phyloP scores from a whole-genome alignment of 495 filamentous ascomycete species.

The Neurospora sublineolata region DNA sequence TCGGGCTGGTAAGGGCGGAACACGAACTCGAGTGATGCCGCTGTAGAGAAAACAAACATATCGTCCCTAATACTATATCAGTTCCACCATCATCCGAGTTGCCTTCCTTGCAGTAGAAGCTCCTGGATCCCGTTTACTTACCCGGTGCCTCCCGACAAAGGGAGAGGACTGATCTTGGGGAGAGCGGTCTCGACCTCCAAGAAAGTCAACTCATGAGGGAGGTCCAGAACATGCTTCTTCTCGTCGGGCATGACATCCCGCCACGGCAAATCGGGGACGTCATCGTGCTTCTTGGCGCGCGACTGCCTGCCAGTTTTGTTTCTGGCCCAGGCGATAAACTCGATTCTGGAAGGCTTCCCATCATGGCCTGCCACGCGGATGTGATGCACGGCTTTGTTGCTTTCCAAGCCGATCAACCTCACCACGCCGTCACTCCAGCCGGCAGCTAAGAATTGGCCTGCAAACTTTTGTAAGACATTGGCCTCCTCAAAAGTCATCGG shows the following conservation, averaged over 20 bases:
- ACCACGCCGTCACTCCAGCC: conserved; percentile 64
- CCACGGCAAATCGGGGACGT: conserved; percentile 6
- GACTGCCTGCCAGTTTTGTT: conserved; percentile 45
- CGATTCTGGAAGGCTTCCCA: conserved; percentile 32
- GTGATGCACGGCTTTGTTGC: conserved; percentile 65
- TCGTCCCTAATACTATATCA: conserved; percentile 44
- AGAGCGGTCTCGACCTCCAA: conserved; percentile 71
- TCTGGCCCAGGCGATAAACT: conserved; percentile 61
- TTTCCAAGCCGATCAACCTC: conserved; percentile 62
- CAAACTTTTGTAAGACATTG: background rate
- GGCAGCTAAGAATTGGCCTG: conserved; percentile 64
- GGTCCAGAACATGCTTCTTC: conserved; percentile 33
- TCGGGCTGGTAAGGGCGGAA: conserved; percentile 51
- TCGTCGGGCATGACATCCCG: conserved; percentile 28
- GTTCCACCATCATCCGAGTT: background rate
- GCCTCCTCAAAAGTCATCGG: conserved; percentile 12
- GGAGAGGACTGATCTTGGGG: conserved; percentile 65
- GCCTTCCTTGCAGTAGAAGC: background rate
- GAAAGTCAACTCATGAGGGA: conserved; percentile 68
- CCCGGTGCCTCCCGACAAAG: conserved; percentile 45
- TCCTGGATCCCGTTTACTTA: conserved; percentile 21
- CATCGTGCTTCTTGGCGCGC: background rate
- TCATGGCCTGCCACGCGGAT: conserved; percentile 30
- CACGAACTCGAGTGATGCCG: conserved; percentile 57
- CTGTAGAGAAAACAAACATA: conserved; percentile 52